Base-by-base conservation (phyloP, 2,329 filamentous ascomycete species). In the Elsinoe arachidis region DNA sequence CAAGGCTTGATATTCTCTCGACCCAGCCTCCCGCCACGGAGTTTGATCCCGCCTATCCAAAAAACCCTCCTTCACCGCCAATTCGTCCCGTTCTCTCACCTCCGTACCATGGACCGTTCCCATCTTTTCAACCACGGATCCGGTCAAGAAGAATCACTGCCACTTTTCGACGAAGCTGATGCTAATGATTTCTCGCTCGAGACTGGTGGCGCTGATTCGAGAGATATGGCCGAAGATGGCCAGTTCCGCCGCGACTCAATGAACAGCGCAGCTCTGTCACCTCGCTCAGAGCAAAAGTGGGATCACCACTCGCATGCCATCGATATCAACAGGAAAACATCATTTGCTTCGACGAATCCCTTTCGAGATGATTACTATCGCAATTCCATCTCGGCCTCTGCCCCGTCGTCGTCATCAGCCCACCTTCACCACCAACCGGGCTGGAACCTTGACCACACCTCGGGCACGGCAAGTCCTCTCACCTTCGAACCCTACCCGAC, bases 401-500 rank as follows among this genome's bases (percentile, higher is more conserved):
- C 49, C 49, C 51, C n/a, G n/a, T 34, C 23, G 44, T 51, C 49
- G 38, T 53, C 58, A 38, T 23, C 33, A 14, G 34, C 56, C 21
- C 15, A 51, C 49, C 17, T 38, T 47, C 55, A 58, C 12, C 21
- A 35, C 5, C 44, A 14, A 11, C 9, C 49, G 17, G 39, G 46
- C 19, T 61, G 58, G 58, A 44, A 41, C 37, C 55, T 60, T 39
- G 57, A 60, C 46, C 52, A 59, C 59, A 59, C 76, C 64, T 87
- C 87, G 23, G 86, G 83, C 55, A 82, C 88, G 61, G 86, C 83
- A 70, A 92, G 88, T 5, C 86, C 90, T 60, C 84, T 83, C 60
- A 77, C 82, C 62, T 90, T 88, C 67, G 84, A 83, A 6, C 54
- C 39, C n/a, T 56, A 56, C 21, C 21, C 55, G 87, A 88, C 66